These are phyloP conservation scores for Gloeophyllum trabeum DNA, from an alignment of 768 basidiomycete species.

Conservation along the genomic window DNA sequence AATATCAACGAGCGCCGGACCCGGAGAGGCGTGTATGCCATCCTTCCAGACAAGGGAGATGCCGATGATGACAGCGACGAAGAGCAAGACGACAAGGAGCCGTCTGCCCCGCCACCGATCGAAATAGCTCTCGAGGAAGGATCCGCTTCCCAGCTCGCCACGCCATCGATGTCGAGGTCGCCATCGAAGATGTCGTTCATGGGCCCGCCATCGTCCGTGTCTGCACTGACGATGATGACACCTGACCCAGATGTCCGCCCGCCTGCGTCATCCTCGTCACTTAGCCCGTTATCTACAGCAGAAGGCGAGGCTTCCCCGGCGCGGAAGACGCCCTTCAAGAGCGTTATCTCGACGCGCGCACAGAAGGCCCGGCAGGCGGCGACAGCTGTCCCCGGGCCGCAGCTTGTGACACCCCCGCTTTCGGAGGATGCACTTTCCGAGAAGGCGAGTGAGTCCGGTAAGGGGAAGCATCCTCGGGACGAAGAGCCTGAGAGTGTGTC, in stretches of 20 bases:
- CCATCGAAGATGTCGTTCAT: background rate
- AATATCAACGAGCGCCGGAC: conserved; percentile 76
- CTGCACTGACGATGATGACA: background rate
- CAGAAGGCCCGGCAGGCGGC: conserved; percentile 31
- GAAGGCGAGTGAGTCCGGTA: conserved; percentile 4
- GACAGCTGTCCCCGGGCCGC: conserved; percentile 18
- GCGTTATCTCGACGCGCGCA: conserved; percentile 49
- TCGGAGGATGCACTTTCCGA: conserved; percentile 32
- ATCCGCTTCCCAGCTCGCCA: background rate
- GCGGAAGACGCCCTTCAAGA: conserved; percentile 25
- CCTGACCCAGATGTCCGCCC: background rate
- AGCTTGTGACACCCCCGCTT: conserved; percentile 35
- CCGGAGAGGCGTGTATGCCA: conserved; percentile 72
- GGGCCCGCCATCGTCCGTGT: background rate
- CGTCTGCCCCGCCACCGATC: background rate
- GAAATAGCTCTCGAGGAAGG: background rate
- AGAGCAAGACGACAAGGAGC: conserved; percentile 23
- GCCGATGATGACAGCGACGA: conserved; percentile 51
- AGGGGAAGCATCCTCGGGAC: no score
- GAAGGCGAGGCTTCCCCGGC: conserved; percentile 14
- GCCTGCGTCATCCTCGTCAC: conserved; percentile 24
- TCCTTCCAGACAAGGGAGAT: conserved; percentile 45
- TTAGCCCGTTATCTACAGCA: conserved; percentile 29
- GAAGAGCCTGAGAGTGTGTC: background rate
- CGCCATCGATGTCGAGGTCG: background rate